Evolutionary conservation across 257 asterid genomes (phyloP).

Genomic region (Craterostigma plantagineum): DNA sequence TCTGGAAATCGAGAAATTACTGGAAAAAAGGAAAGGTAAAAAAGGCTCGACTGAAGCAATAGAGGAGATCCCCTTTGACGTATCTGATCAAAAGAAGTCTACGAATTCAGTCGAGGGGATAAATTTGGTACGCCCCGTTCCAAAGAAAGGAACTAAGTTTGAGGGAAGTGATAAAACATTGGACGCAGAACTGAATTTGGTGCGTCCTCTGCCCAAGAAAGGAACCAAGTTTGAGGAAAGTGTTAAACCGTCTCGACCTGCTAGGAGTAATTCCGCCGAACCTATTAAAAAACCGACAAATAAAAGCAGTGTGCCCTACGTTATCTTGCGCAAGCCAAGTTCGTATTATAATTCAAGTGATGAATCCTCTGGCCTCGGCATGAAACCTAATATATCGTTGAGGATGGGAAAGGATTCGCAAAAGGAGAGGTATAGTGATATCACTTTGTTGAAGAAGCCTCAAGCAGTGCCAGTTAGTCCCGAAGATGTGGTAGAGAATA

Average conservation of each 20-base stretch:
- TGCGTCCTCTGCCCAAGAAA: constrained; percentile 51
- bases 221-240: constrained; percentile 42
- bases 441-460: constrained; percentile 64
- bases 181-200: constrained; percentile 46
- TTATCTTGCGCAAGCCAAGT: constrained; percentile 64
- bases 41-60: constrained; percentile 16
- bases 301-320: constrained; percentile 50
- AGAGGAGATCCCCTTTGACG: constrained; percentile 53
- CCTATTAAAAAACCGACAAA: constrained; percentile 15
- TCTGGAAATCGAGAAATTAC: constrained; percentile 61
- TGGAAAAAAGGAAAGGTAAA: constrained; percentile 39
- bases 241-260: constrained; percentile 16
- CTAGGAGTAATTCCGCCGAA: constrained; percentile 11
- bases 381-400: constrained; percentile 58
- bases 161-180: constrained; percentile 24
- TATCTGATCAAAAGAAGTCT: constrained; percentile 21
- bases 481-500: constrained; percentile 13
- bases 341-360: constrained; percentile 26
- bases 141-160: constrained; percentile 45
- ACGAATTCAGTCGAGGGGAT: constrained; percentile 29
- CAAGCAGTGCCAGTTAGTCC: constrained; percentile 19
- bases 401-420: constrained; percentile 44
- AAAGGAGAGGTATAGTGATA: constrained; percentile 52
- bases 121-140: constrained; percentile 66
- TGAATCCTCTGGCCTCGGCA: constrained; percentile 27